Base-by-base conservation (phyloP, 805 yeast genomes). In the Wickerhamomyces strasburgensis region DNA sequence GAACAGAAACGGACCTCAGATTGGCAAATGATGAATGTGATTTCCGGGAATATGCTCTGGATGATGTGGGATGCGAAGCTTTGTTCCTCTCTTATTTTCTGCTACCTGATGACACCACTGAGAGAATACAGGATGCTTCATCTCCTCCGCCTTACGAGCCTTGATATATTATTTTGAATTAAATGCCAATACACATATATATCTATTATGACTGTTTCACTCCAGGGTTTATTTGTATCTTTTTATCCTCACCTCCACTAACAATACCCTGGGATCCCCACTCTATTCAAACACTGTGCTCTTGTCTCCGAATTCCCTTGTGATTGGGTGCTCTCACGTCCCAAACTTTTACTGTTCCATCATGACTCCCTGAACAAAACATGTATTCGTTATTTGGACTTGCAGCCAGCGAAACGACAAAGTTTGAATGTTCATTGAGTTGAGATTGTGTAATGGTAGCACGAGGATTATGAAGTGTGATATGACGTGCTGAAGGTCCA, bases 401-500 rank as follows among this genome's bases (percentile, higher is more conserved):
- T 5, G 83, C 74, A 19, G 81, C 75, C 47, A 93, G 66, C 2
- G 81, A 73, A 9, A 82, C 90, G 27, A 93, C 98, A 57, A 93
- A 89, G 62, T 89, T 90, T 30, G 82, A 75, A 60, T 93, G 98
- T 5, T 98, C 98, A 33, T 77, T 68, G 36, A 93, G 71, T 60
- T 88, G 94, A 37, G 75, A 79, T 39, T 80, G 81, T 13, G 78
- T 71, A 27, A 81, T 72, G 6, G 78, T 72, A 5, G 72, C 71
- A 57, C 98, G 75, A 31, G 98, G 97, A 59, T 93, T 98, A 55
- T 87, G 95, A 43, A 93, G 68, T 38, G 88, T 81, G 46, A 93
- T 89, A 61, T 93, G 98, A 62, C 98, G 82, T n/a, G 97, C 97
- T 10, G 96, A 82, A 1, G 97, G 87, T n/a, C 98, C 98, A 39